Conservation (phyloP, 139 green algal genomes). For the Chlamydomonas schloesseri region DNA sequence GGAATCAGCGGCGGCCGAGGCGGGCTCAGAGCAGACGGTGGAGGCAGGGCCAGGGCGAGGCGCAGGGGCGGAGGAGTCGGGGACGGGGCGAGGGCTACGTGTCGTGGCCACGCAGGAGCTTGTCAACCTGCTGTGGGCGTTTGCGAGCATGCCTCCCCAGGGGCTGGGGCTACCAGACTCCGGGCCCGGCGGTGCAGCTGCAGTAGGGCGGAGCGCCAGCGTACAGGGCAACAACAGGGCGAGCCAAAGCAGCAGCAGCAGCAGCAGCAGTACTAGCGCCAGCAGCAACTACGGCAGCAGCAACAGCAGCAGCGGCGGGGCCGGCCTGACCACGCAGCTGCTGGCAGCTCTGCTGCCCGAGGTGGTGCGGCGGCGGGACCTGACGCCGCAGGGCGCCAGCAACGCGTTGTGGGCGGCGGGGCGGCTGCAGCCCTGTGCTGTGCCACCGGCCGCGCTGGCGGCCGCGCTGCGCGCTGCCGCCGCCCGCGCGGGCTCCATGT, state of each 20-base stretch:
- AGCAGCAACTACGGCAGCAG: not conserved
- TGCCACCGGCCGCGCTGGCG: not conserved
- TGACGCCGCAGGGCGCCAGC: slow-evolving; percentile 16
- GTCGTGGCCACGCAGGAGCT: slow-evolving; percentile 53
- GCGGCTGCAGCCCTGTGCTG: slow-evolving; percentile 7
- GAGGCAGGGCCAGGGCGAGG: not conserved
- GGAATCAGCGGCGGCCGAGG: not conserved
- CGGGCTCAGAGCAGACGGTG: no score
- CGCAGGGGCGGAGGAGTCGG: not conserved
- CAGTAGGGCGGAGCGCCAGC: not conserved
- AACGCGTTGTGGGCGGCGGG: slow-evolving; percentile 39
- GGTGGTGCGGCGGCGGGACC: not conserved
- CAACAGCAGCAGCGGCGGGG: not conserved
- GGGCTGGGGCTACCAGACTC: not conserved
- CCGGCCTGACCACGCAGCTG: not conserved
- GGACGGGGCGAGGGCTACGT: not conserved
- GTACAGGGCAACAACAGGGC: not conserved
- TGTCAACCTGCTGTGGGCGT: slow-evolving; percentile 60
- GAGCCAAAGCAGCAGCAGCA: not conserved
- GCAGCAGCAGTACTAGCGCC: no score
- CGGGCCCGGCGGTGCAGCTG: not conserved
- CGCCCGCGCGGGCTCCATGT: not conserved
- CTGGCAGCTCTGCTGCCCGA: not conserved
- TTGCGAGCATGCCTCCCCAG: slow-evolving; percentile 29
- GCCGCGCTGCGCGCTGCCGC: slow-evolving; percentile 2